Conservation (phyloP, 2,329 filamentous ascomycete species). For the Fusarium ramigenum region DNA sequence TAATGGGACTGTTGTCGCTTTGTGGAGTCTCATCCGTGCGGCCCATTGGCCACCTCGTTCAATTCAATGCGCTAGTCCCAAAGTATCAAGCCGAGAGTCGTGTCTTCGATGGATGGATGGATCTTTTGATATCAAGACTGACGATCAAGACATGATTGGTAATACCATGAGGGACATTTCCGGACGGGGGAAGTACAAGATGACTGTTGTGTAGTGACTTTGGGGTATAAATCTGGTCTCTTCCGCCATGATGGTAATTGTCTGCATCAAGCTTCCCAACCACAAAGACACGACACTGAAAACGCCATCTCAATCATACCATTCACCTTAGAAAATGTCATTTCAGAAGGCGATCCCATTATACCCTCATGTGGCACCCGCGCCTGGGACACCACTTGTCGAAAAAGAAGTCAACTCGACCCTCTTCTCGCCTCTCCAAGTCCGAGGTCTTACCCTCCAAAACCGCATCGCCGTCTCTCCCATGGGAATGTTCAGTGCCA, state of each 20-base stretch:
- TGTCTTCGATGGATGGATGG: neutral
- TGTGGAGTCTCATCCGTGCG: rapidly evolving
- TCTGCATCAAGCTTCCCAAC: neutral
- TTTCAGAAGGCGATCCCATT: rapidly evolving
- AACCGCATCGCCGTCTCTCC: neutral
- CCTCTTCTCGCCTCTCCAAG: neutral
- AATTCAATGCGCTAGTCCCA: neutral
- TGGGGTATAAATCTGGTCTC: neutral
- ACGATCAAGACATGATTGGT: neutral
- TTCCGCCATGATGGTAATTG: rapidly evolving
- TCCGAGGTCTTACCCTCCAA: neutral
- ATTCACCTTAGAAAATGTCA: neutral
- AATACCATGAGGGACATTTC: too few species aligned
- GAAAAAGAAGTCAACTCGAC: rapidly evolving
- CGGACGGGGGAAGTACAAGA: rapidly evolving
- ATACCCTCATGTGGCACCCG: rapidly evolving
- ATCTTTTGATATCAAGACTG: too few species aligned
- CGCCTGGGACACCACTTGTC: rapidly evolving
- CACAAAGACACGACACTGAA: neutral
- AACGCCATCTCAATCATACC: rapidly evolving
- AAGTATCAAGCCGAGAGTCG: neutral
- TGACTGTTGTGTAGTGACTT: rapidly evolving
- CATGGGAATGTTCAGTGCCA: neutral
- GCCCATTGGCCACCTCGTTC: neutral
- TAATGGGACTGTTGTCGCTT: neutral